Percentiles rank a stretch among this genome's conserved stretches.
Conservation (phyloP, 805 yeast species). For the Clavispora santaluciae region DNA sequence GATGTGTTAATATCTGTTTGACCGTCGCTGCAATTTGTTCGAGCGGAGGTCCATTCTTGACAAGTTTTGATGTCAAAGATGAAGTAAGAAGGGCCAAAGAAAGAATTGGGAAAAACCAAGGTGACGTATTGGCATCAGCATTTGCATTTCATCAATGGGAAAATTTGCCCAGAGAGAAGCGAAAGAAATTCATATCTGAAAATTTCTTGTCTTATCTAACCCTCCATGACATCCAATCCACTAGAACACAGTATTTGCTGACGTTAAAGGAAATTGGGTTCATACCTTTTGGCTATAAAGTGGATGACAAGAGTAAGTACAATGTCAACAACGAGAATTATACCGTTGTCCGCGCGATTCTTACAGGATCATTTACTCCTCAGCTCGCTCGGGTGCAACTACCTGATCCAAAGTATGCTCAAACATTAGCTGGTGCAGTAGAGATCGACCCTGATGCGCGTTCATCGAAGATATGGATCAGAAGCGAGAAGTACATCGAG, state of each 20-base stretch:
- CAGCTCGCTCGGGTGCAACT: conserved; percentile 73
- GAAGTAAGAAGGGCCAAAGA: conserved; percentile 45
- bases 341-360: conserved; percentile 55
- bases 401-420: conserved; percentile 74
- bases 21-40: conserved; percentile 75
- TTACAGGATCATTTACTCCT: conserved; percentile 82
- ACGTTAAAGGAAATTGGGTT: conserved; percentile 77
- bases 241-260: conserved; percentile 64
- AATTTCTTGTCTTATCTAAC: conserved; percentile 59
- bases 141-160: conserved; percentile 56
- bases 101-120: conserved; percentile 44
- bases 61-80: conserved; percentile 60
- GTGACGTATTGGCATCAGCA: conserved; percentile 71
- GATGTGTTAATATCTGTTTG: conserved; percentile 72
- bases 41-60: conserved; percentile 68
- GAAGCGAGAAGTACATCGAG: conserved; percentile 49
- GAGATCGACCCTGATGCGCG: conserved; percentile 82
- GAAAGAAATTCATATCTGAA: conserved; percentile 45
- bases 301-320: conserved; percentile 19
- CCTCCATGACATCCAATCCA: conserved; percentile 65
- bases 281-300: conserved; percentile 49
- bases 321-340: conserved; percentile 50
- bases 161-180: conserved; percentile 12
- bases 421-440: conserved; percentile 72
- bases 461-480: conserved; percentile 65